Evolutionary conservation across 2,329 filamentous ascomycete species (phyloP), one percentile per base, ranked within the genome.

Genomic region (Dothideomycetidae sp.): DNA sequence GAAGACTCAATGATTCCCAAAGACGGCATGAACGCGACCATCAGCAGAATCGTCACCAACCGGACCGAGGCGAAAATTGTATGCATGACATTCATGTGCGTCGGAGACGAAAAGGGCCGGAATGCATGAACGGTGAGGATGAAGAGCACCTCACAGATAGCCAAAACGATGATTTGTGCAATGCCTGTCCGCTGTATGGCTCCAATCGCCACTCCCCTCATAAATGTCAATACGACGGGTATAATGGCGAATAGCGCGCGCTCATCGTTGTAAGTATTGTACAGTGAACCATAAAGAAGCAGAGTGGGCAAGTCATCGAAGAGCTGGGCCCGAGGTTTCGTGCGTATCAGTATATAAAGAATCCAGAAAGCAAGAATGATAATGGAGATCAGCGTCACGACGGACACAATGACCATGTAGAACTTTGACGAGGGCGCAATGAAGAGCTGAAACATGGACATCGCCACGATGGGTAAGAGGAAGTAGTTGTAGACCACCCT

Each of bases 31-130:
- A 98, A 98, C 1, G 86, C 62, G 13, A 67, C 57, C 41, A 58
- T 64, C 3, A 68, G 58, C 10, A 67, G 51, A 11, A 61, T 54
- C 0, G 79, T 79, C 33, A 82, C 60, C 19, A 94, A 77, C 21
- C 90, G 76, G 10, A 93, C 64, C 2, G 70, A 62, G 1, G 85
- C 74, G 57, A 94, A 93, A 44, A 85, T 74, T 2, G 80, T 82
- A 50, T 96, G 86, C 48, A 94, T 94, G 7, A 83, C 75, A 53
- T 96, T 96, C 90, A 98, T 98, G 17, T 88, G 94, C 0, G 90
- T 96, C 14, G 86, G 76, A 2, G 78, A 76, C 43, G 88, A 78
- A 52, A 92, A 98, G 0, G 90, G 90, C 11, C 81, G 76, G 62
- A 96, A 93, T 5, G 84, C 83, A 49, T 90, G 78, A 3, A 96